Evolutionary conservation across 306 rosid genomes (phyloP), one percentile per base, ranked within the genome.

Genomic region (Mucuna pruriens): DNA sequence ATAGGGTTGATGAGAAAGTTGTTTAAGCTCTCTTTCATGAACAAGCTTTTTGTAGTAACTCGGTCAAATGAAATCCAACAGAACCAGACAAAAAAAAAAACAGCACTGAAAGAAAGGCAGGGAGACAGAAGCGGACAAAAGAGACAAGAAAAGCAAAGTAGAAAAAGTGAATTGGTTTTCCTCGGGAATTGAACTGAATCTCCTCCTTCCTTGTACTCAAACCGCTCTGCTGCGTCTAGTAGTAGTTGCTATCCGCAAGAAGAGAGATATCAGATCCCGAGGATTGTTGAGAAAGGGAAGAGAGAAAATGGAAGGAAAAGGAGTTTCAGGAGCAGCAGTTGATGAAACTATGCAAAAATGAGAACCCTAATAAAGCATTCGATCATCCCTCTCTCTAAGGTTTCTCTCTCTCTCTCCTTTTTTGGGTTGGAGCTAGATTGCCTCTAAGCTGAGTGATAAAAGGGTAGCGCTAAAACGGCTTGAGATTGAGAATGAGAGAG

Each of bases 401-500:
- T n/a, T n/a, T n/a, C n/a, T n/a, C 36, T 62, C 69, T 62, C 68
- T 62, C 69, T 62, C 69, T 33, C 11, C 5, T 15, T 16, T 6
- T 33, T 31, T n/a, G 69, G 58, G 34, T 5, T 62, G 69, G 13
- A 84, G 95, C 89, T 90, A 88, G 92, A 91, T 91, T 93, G 88
- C 82, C 82, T 86, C 90, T 88, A 84, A 93, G 94, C 91, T 71
- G 75, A 73, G 78, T 20, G 63, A 77, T 77, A 57, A 84, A 89
- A 86, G 86, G 88, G 85, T 65, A 91, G 97, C 89, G 93, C 94
- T 92, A 83, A 88, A 85, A 84, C 82, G 91, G 92, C 88, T 87
- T 85, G 36, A 70, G 80, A 78, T 55, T 36, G 38, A 62, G 69
- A 62, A 62, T 62, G 69, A 31, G 87, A 84, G 81, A 83, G 79